Evolutionary conservation across 2,329 filamentous ascomycete genomes (phyloP).

Genomic region (Parastagonospora avenae): DNA sequence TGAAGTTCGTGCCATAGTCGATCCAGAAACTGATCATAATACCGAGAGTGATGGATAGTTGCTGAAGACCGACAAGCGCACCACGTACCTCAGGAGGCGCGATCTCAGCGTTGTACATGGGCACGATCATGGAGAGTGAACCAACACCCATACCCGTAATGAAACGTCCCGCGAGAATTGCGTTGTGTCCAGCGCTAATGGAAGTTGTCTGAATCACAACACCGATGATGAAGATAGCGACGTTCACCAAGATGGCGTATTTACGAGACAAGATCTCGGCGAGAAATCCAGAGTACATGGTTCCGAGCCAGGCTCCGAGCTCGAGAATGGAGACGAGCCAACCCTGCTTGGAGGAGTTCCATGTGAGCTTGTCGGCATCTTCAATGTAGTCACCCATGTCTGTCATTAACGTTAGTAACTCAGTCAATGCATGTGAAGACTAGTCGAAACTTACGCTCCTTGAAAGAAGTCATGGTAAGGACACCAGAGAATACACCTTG

Average conservation of each 20-base stretch:
- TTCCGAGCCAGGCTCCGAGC: conserved; percentile 75
- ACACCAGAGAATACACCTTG: conserved; percentile 78
- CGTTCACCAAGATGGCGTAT: conserved; percentile 69
- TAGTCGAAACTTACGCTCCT: conserved; percentile 37
- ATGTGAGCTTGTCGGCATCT: conserved; percentile 30
- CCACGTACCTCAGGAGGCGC: conserved; percentile 67
- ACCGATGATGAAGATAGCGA: conserved; percentile 70
- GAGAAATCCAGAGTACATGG: conserved; percentile 70
- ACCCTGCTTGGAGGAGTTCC: conserved; percentile 49
- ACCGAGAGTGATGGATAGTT: conserved; percentile 64
- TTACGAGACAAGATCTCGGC: conserved; percentile 72
- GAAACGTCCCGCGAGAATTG: conserved; percentile 74
- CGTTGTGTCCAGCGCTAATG: conserved; percentile 55
- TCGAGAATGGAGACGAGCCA: conserved; percentile 69
- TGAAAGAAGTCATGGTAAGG: conserved; percentile 55
- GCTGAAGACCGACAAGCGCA: conserved; percentile 67
- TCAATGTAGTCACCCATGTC: conserved; percentile 50
- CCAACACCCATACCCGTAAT: conserved; percentile 73
- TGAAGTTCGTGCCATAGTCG: conserved; percentile 48
- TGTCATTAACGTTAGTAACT: conserved; percentile 8
- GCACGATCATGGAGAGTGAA: conserved; percentile 69
- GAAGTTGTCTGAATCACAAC: conserved; percentile 70
- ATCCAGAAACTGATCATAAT: conserved; percentile 65
- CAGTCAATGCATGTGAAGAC: not conserved
- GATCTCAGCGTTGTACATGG: conserved; percentile 53